Base-by-base conservation (phyloP, 1,284 basidiomycete genomes). In the Stygiomarasmius scandens region DNA sequence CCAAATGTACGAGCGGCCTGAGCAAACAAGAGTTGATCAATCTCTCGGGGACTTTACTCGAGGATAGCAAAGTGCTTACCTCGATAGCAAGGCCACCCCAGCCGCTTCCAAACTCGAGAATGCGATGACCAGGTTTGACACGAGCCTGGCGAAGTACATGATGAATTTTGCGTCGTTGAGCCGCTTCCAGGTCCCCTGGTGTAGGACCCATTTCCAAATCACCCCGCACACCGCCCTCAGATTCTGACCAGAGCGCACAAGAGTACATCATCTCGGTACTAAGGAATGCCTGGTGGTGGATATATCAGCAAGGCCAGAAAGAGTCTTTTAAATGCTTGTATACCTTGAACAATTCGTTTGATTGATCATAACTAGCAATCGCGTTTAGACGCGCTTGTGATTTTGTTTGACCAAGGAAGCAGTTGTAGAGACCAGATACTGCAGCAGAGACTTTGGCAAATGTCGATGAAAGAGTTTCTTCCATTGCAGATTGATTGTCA, bases 191-290 rank as follows among this genome's bases (percentile, higher is more conserved):
- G 67, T 92, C 89, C 50, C 86, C 85, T 12, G 78, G 74, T 55
- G 73, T 78, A 25, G 79, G 75, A 24, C 79, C 78, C 38, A 71
- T 66, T 14, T 75, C 75, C 52, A 87, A 71, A 66, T 91, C 89
- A 1, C 89, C 89, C 49, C 83, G 79, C 56, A 89, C 80, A 47
- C 87, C 88, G 59, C 86, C 84, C 69, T 94, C 91, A 8, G 81
- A 78, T 43, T 89, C 84, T 51, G 75, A 77, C 86, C 90, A 95
- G 49, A 95, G 81, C 1, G 85, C 93, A 67, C 91, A 95, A 0
- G 91, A 94, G 73, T 96, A 96, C 82, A 93, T 95, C 94, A 96
- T 96, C 72, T 96, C 93, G 53, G 81, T 77, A 63, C 87, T 90
- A 22, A 96, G 76, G 77, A 96, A 95, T 10, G 90, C 86, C 82